Evolutionary conservation across 805 yeast genomes (phyloP).

Genomic region (Saccharomyces kudriavzevii): DNA sequence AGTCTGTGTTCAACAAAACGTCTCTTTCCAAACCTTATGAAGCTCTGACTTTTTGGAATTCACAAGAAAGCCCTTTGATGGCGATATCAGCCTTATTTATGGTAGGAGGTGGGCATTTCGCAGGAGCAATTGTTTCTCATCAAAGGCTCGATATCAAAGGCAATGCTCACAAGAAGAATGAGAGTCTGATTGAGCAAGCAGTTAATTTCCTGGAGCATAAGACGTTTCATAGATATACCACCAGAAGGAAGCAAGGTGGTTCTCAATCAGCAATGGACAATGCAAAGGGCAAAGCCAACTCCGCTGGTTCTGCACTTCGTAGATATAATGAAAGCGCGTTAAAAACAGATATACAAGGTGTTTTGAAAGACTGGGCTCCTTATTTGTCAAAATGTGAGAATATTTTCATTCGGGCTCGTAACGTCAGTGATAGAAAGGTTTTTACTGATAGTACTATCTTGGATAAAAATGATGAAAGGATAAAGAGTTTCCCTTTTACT

Average conservation of each 20-base stretch:
- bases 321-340: constrained; percentile 84
- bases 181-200: constrained; percentile 48
- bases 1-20: constrained; percentile 43
- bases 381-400: constrained; percentile 54
- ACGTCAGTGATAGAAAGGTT: constrained; percentile 54
- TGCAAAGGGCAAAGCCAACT: constrained; percentile 88
- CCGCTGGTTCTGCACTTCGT: constrained; percentile 88
- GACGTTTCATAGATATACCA: constrained; percentile 89
- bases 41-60: constrained; percentile 37
- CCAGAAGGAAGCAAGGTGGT: constrained; percentile 96
- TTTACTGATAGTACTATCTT: constrained; percentile 55
- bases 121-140: constrained; percentile 87
- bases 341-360: constrained; percentile 63
- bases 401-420: constrained; percentile 76
- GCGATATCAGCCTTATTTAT: constrained; percentile 70
- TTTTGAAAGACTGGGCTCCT: constrained; percentile 57
- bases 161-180: constrained; percentile 41
- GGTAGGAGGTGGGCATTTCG: constrained; percentile 98
- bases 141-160: constrained; percentile 49
- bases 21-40: constrained; percentile 43
- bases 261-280: constrained; percentile 89
- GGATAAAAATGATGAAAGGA: constrained; percentile 47
- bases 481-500: constrained; percentile 75
- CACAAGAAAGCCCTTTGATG: constrained; percentile 10
- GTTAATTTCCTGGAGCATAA: constrained; percentile 66